These are phyloP conservation scores for Hypoxylon trugodes DNA, from an alignment of 495 filamentous ascomycete genomes.

Conservation along the genomic window DNA sequence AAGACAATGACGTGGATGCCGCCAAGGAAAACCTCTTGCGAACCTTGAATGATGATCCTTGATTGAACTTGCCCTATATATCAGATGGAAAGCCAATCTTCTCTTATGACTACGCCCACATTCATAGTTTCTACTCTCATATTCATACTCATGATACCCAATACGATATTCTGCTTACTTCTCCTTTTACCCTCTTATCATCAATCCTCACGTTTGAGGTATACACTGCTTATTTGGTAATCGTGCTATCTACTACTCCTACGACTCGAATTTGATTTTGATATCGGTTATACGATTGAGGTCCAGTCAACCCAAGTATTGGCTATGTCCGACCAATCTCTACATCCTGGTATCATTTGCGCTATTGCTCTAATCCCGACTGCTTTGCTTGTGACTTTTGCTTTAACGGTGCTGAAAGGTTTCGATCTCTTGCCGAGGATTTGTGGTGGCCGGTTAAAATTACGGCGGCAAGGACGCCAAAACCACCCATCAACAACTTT, in stretches of 20 bases:
- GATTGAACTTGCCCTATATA: conserved; percentile 18
- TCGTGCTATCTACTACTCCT: conserved; percentile 19
- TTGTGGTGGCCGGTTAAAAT: conserved; percentile 28
- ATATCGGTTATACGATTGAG: conserved; percentile 19
- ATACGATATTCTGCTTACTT: conserved; percentile 19
- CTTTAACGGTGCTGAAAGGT: conserved; percentile 35
- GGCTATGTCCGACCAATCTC: conserved; percentile 46
- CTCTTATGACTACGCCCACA: conserved; percentile 1
- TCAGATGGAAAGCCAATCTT: conserved; percentile 23
- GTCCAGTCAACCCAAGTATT: conserved; percentile 27
- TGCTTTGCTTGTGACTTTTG: conserved; percentile 22
- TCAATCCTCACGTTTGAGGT: conserved; percentile 9
- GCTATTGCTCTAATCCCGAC: conserved; percentile 66
- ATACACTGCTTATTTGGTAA: conserved; percentile 28
- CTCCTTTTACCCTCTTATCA: conserved; percentile 6
- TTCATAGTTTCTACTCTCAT: too few species aligned
- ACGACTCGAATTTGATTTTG: conserved; percentile 4
- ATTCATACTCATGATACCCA: conserved; percentile 31
- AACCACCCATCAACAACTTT: conserved; percentile 9
- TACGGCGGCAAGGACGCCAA: conserved; percentile 40
- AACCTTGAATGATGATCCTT: conserved; percentile 51
- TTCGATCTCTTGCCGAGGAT: conserved; percentile 38
- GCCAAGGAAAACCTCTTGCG: conserved; percentile 69
- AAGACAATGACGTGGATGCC: conserved; percentile 63
- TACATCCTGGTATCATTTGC: conserved; percentile 48